Base-by-base conservation (phyloP, 1,139 yeast genomes). In the Yamadazyma friedrichii region DNA sequence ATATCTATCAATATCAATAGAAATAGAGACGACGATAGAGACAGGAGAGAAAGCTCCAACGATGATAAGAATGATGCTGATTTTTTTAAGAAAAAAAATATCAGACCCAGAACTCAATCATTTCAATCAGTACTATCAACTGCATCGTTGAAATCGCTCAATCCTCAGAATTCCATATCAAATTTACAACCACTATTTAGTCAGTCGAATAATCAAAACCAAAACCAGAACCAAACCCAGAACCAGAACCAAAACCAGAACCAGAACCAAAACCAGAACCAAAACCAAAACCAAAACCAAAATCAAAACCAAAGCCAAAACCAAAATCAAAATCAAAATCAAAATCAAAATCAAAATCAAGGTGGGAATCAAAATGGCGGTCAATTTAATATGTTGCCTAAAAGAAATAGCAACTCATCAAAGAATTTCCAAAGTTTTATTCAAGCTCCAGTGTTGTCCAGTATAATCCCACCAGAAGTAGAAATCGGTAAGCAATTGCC, bases 111-210 rank as follows among this genome's bases (percentile, higher is more conserved):
- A 42, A 72, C 83, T 1, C 84, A 78, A 51, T 76, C 81, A n/a
- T 77, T 78, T 36, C 86, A 80, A 54, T 76, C 82, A 38, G 84
- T 80, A n/a, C 63, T 81, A 42, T 78, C 84, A 28, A 74, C 81
- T 20, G 82, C 82, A 3, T 79, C 85, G 1, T 58, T 80, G 31
- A 73, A 75, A 53, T 74, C 80, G 24, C 55, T 71, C 42, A 66
- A 64, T 39, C 29, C 29, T 39, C 36, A 12, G 39, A 46, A 49
- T 27, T 43, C 46, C 42, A 42, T 39, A 33, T 9, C 22, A 39
- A 47, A 50, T 24, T 42, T 47, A 41, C 45, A 42, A 35, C 24
- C 24, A 20, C 8, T 20, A 8, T 6, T 8, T 20, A 20, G 8
- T 20, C 24, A 20, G 8, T 20, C 24, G 5, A 5, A 20, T 8